A percentile compares a stretch with the other conserved stretches of the same genome.
Evolutionary conservation across 768 basidiomycete species (phyloP).

Genomic region (Rhodosporidiobolus sp.): DNA sequence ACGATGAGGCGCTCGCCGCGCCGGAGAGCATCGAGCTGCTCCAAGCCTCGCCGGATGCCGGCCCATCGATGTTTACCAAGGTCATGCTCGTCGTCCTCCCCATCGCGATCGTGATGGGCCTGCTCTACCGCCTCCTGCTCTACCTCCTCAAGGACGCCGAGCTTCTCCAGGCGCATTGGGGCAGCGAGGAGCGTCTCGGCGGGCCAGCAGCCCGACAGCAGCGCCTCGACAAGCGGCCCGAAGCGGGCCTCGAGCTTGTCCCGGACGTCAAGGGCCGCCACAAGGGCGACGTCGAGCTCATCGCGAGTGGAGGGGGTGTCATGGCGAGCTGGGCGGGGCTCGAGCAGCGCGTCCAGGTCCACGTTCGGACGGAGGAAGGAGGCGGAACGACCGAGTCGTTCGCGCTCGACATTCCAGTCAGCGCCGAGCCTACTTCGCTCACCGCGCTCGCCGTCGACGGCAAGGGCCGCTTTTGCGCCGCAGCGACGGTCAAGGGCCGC

Average conservation of each 20-base stretch:
- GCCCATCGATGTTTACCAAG: conserved; percentile 52
- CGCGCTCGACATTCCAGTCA: conserved; percentile 56
- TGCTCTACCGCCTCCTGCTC: conserved; percentile 71
- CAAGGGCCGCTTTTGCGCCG: conserved; percentile 62
- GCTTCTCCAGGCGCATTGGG: conserved; percentile 74
- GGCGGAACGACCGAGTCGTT: conserved; percentile 55
- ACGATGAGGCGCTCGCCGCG: conserved; percentile 27
- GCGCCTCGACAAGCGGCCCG: conserved; percentile 42
- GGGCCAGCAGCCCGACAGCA: conserved; percentile 46
- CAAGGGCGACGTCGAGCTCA: conserved; percentile 73
- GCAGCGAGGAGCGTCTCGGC: conserved; percentile 48
- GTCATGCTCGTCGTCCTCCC: conserved; percentile 69
- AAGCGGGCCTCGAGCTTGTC: conserved; percentile 46
- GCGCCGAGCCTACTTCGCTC: conserved; percentile 53
- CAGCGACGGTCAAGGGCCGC: conserved; percentile 66
- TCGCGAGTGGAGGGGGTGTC: conserved; percentile 69
- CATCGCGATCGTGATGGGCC: conserved; percentile 69
- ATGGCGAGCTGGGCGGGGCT: conserved; percentile 64
- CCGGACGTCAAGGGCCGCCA: conserved; percentile 69
- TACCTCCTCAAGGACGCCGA: conserved; percentile 90
- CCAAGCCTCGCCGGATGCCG: background rate
- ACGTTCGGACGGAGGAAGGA: conserved; percentile 62
- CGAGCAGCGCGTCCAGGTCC: conserved; percentile 62
- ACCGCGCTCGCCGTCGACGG: conserved; percentile 65
- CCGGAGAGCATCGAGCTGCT: conserved; percentile 16